Evolutionary conservation across 73 alveolate species (phyloP).

Genomic region (Effrenium voratum): DNA sequence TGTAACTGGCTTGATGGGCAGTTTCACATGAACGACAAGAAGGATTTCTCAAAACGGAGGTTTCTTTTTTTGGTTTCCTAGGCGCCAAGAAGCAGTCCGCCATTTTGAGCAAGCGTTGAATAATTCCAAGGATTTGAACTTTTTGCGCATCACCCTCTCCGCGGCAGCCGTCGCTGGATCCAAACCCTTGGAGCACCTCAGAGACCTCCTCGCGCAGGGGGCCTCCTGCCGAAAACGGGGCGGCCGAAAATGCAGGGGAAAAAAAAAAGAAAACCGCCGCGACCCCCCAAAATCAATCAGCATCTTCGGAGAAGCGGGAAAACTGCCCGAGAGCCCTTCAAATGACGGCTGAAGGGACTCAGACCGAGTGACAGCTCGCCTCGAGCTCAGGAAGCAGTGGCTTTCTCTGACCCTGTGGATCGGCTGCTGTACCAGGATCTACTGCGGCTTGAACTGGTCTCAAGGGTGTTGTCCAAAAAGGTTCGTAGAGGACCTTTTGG

Average conservation of each 20-base stretch:
- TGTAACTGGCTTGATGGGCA: too few species aligned
- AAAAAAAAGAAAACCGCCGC: too few species aligned
- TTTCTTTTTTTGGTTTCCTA: too few species aligned
- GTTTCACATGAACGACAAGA: too few species aligned
- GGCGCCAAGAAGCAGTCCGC: too few species aligned
- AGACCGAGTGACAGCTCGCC: not conserved
- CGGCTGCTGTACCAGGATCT: slow-evolving; percentile 68
- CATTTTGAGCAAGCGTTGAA: too few species aligned
- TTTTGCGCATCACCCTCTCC: slow-evolving; percentile 45
- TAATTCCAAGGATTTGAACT: slow-evolving; percentile 56
- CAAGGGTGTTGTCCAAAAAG: too few species aligned
- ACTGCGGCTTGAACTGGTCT: not conserved
- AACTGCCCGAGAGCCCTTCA: not conserved
- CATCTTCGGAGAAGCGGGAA: not conserved
- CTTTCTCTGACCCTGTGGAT: slow-evolving; percentile 73
- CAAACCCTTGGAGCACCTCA: slow-evolving; percentile 19
- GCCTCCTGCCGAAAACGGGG: not conserved
- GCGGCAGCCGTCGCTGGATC: slow-evolving; percentile 61
- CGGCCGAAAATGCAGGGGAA: too few species aligned
- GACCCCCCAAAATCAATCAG: not conserved
- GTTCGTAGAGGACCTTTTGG: too few species aligned
- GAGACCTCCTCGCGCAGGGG: slow-evolving; percentile 45
- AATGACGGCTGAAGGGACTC: not conserved
- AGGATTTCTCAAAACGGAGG: too few species aligned
- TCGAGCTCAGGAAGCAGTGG: slow-evolving; percentile 40